Percentiles rank a stretch among this genome's conserved stretches.
Evolutionary conservation across 2,329 filamentous ascomycete genomes (phyloP).

Genomic region (Xylariaceae sp.): DNA sequence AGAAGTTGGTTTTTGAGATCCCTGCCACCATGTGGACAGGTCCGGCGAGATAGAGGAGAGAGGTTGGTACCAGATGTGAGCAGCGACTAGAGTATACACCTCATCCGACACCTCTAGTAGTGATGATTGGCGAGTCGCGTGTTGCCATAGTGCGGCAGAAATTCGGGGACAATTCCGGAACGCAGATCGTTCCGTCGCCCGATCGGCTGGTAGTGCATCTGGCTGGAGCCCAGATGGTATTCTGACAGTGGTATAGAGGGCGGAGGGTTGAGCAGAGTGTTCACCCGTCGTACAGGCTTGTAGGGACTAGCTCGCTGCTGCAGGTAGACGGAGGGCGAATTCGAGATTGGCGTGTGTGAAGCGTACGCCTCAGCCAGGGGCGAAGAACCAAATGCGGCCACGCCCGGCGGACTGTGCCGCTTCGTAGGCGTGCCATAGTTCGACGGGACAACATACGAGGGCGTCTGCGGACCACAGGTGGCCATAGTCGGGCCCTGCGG

Average conservation of each 20-base stretch:
- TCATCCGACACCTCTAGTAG: slow-evolving; percentile 9
- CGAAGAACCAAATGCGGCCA: slow-evolving; percentile 57
- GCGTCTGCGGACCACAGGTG: slow-evolving; percentile 26
- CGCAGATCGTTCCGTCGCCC: slow-evolving; percentile 62
- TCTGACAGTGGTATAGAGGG: slow-evolving; percentile 72
- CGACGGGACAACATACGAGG: slow-evolving; percentile 20
- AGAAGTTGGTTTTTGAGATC: too few relatives aligned
- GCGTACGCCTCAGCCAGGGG: slow-evolving; percentile 57
- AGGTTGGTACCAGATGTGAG: background rate
- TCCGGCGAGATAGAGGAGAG: too few relatives aligned
- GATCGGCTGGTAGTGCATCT: slow-evolving; percentile 79
- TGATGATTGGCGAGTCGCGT: slow-evolving; percentile 13
- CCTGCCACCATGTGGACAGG: too few relatives aligned
- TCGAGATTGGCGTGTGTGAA: slow-evolving; percentile 57
- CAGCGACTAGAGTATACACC: background rate
- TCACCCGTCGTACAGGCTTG: slow-evolving; percentile 80
- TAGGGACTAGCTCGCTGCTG: slow-evolving; percentile 88
- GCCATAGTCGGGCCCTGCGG: slow-evolving; percentile 26
- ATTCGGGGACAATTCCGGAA: slow-evolving; percentile 64
- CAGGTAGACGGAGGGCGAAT: slow-evolving; percentile 82
- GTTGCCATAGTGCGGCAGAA: slow-evolving; percentile 21
- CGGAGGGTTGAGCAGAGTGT: slow-evolving; percentile 83
- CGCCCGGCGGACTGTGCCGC: slow-evolving; percentile 42
- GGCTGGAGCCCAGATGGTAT: slow-evolving; percentile 59
- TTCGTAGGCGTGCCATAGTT: slow-evolving; percentile 46